A percentile compares a stretch with the other conserved stretches of the same genome.
Conservation (phyloP, 164 flowering plant species). For the Sedum album region DNA sequence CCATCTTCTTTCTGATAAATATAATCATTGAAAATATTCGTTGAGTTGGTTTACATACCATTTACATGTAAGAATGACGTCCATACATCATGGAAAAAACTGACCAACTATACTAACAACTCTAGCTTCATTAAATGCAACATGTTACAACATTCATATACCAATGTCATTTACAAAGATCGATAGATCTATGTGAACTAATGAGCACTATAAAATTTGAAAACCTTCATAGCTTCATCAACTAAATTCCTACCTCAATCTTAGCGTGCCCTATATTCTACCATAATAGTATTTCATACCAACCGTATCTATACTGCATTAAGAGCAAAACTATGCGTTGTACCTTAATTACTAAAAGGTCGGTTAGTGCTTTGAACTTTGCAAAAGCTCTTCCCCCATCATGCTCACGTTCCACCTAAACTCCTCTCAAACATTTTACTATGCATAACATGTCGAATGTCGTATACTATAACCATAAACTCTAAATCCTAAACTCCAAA, state of each 20-base stretch:
- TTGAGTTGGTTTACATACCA: too few species aligned
- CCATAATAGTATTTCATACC: neutral
- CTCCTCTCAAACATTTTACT: neutral
- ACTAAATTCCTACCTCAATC: neutral
- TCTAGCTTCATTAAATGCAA: neutral
- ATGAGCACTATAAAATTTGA: neutral
- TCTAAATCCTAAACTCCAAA: too few species aligned
- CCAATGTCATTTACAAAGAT: neutral
- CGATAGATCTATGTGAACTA: neutral
- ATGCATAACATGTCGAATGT: neutral
- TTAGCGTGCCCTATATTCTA: neutral
- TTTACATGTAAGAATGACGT: neutral
- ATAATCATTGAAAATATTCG: too few species aligned
- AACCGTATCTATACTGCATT: neutral
- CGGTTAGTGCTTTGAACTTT: neutral
- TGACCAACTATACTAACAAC: conserved; percentile 2
- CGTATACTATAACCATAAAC: neutral
- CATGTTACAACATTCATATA: neutral
- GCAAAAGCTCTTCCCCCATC: neutral
- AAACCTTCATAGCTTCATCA: neutral
- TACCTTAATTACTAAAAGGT: neutral
- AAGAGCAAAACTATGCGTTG: neutral
- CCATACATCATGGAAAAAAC: neutral
- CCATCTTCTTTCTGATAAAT: neutral
- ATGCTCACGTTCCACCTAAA: conserved; percentile 4